Evolutionary conservation across 176 grass and related monocot species (phyloP).

Genomic region (Zea luxurians): DNA sequence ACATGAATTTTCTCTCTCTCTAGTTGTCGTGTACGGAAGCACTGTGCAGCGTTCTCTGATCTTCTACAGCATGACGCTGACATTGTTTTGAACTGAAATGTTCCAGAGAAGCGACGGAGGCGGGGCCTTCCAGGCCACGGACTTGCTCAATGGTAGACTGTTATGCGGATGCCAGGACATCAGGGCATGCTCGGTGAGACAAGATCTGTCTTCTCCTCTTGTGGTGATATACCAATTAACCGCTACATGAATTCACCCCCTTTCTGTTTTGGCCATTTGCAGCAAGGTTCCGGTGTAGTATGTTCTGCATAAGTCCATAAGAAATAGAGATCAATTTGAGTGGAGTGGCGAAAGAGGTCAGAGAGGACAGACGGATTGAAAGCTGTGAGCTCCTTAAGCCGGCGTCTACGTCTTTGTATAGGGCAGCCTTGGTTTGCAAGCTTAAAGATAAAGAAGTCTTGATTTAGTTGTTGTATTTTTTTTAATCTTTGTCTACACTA

Average conservation of each 20-base stretch:
- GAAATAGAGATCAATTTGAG: slow-evolving; percentile 1
- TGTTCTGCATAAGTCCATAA: slow-evolving; percentile 30
- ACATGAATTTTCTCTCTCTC: neutral
- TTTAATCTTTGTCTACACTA: no score
- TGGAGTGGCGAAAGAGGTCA: neutral
- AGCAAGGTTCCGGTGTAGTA: slow-evolving; percentile 41
- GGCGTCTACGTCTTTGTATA: no score
- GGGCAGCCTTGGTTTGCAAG: no score
- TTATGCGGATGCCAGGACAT: slow-evolving; percentile 69
- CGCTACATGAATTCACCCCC: neutral
- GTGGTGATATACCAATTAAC: neutral
- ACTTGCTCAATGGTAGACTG: slow-evolving; percentile 71
- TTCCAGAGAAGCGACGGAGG: slow-evolving; percentile 71
- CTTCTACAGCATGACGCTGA: neutral
- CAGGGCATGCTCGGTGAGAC: slow-evolving; percentile 52
- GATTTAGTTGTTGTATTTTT: no score
- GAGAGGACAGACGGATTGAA: no score
- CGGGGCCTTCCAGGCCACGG: slow-evolving; percentile 52
- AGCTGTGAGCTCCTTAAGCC: no score
- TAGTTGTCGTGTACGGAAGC: neutral
- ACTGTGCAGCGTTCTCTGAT: neutral
- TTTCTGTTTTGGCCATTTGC: slow-evolving; percentile 2
- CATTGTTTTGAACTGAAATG: slow-evolving; percentile 9
- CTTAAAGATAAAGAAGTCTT: no score
- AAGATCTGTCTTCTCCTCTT: neutral